Evolutionary conservation across 1,284 basidiomycete species (phyloP).

Genomic region (Austroboletus niveus): DNA sequence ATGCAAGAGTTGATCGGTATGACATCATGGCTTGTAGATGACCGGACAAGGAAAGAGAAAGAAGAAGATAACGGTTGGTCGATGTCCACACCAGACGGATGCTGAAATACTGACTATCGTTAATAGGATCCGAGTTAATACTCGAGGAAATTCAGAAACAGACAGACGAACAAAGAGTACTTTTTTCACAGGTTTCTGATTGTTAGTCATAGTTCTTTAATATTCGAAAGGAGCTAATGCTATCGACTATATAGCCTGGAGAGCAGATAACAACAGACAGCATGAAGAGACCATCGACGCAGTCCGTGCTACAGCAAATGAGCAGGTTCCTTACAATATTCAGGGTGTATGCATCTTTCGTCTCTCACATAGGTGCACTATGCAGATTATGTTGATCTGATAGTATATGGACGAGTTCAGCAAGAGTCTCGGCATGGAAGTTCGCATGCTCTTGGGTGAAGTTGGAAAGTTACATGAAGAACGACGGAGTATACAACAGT

Average conservation of each 20-base stretch:
- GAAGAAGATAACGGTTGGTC: constrained; percentile 48
- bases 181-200: constrained; percentile 47
- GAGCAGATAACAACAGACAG: constrained; percentile 54
- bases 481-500: constrained; percentile 64
- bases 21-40: constrained; percentile 49
- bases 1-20: constrained; percentile 51
- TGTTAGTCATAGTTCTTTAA: constrained; percentile 34
- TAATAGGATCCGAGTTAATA: constrained; percentile 44
- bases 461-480: constrained; percentile 72
- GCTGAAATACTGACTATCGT: background rate
- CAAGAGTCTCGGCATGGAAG: constrained; percentile 66
- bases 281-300: constrained; percentile 58
- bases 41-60: constrained; percentile 43
- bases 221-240: background rate
- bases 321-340: constrained; percentile 71
- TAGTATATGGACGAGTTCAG: constrained; percentile 76
- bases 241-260: constrained; percentile 45
- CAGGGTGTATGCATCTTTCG: constrained; percentile 46
- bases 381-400: background rate
- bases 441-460: constrained; percentile 67
- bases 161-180: constrained; percentile 46
- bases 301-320: constrained; percentile 59
- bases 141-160: constrained; percentile 44
- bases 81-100: background rate
- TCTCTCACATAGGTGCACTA: background rate